These are phyloP conservation scores for Odontarrhena argentea DNA, from an alignment of 345 rosid species.

Conservation along the genomic window DNA sequence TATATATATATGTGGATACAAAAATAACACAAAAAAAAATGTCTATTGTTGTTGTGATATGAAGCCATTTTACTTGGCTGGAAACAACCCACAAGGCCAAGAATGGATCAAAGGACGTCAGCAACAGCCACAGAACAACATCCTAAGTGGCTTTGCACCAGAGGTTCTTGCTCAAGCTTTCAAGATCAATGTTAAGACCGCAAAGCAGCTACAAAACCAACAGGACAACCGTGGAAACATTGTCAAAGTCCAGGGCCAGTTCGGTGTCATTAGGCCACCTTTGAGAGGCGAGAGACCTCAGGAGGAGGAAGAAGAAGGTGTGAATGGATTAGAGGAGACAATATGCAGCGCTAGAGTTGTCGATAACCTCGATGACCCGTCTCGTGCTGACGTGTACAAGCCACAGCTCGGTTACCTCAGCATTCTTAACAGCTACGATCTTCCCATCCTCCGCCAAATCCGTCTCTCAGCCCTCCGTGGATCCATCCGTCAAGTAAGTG, in stretches of 20 bases:
- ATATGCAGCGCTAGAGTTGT: constrained; percentile 48
- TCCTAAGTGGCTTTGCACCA: constrained; percentile 50
- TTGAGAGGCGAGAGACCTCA: constrained; percentile 25
- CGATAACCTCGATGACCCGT: constrained; percentile 52
- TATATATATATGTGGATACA: background rate
- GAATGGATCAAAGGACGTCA: constrained; percentile 30
- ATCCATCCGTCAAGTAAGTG: constrained; percentile 43
- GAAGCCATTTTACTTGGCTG: constrained; percentile 62
- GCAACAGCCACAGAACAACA: constrained; percentile 34
- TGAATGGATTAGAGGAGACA: constrained; percentile 65
- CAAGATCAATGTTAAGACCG: constrained; percentile 44
- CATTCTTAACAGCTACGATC: constrained; percentile 53
- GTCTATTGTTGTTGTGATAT: background rate
- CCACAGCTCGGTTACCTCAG: constrained; percentile 63
- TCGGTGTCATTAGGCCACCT: constrained; percentile 53
- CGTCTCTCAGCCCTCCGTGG: constrained; percentile 65
- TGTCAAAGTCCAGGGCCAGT: constrained; percentile 48
- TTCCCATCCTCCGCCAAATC: constrained; percentile 55
- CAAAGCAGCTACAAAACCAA: constrained; percentile 47
- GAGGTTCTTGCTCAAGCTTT: constrained; percentile 53
- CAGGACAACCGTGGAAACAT: constrained; percentile 57
- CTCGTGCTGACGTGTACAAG: constrained; percentile 56
- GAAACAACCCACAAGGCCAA: constrained; percentile 55
- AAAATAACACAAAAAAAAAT: background rate
- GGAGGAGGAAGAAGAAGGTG: constrained; percentile 7